Percentiles rank a stretch among this genome's conserved stretches.
These are phyloP conservation scores for Neurospora crassa DNA, from an alignment of 2,329 filamentous ascomycete species.

Conservation along the genomic window DNA sequence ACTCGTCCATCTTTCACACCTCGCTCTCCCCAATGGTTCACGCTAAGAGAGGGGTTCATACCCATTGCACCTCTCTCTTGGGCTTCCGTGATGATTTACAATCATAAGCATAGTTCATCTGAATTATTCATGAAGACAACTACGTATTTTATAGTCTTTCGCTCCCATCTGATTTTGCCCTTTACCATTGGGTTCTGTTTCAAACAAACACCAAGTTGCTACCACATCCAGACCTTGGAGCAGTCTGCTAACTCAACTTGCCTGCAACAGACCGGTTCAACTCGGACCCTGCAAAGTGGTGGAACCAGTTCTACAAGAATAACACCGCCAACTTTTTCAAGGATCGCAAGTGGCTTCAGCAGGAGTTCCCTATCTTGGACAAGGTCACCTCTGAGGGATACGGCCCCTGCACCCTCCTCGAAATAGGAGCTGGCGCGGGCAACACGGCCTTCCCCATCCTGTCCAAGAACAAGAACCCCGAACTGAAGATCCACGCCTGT, in stretches of 20 bases:
- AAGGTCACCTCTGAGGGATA: slow-evolving; percentile 62
- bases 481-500: slow-evolving; percentile 80
- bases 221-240: neutral
- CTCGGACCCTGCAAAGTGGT: slow-evolving; percentile 84
- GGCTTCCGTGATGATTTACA: slow-evolving; percentile 33
- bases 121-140: slow-evolving; percentile 52
- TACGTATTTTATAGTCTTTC: slow-evolving; percentile 54
- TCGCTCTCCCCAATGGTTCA: neutral
- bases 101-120: slow-evolving; percentile 68
- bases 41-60: neutral
- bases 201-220: slow-evolving; percentile 4
- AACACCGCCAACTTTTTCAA: slow-evolving; percentile 98
- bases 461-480: slow-evolving; percentile 70
- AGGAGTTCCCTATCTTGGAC: slow-evolving; percentile 87
- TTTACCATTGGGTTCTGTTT: slow-evolving; percentile 6
- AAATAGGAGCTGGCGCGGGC: slow-evolving; percentile 90
- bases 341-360: slow-evolving; percentile 90
- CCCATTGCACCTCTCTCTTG: neutral
- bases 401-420: slow-evolving; percentile 63
- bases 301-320: slow-evolving; percentile 97
- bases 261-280: slow-evolving; percentile 65
- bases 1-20: neutral
- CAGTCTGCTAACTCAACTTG: slow-evolving; percentile 28
- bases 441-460: slow-evolving; percentile 94
- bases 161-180: slow-evolving; percentile 57